Evolutionary conservation across 768 basidiomycete species (phyloP).

Genomic region (Psilocybe cubensis): DNA sequence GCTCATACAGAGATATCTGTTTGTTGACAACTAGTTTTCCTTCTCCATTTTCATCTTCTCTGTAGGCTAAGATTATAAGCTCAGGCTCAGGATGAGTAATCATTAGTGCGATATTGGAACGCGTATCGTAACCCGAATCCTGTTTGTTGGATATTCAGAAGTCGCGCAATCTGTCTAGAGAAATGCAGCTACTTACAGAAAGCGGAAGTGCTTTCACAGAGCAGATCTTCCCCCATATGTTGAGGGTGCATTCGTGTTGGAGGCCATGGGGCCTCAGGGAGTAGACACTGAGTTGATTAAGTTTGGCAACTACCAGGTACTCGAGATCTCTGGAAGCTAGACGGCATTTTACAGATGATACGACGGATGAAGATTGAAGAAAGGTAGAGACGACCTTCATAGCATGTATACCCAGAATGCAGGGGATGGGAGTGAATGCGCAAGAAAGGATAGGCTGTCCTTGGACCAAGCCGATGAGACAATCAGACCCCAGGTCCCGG

Average conservation of each 20-base stretch:
- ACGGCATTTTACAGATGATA: slow-evolving; percentile 68
- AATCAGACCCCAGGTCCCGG: background rate
- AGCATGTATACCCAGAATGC: slow-evolving; percentile 4
- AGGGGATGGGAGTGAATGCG: background rate
- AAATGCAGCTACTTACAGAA: slow-evolving; percentile 41
- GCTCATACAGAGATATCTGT: slow-evolving; percentile 58
- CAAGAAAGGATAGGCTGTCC: slow-evolving; percentile 1
- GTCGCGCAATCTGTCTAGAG: slow-evolving; percentile 10
- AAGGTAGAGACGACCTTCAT: slow-evolving; percentile 77
- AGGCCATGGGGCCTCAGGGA: slow-evolving; percentile 66
- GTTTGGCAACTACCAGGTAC: slow-evolving; percentile 71
- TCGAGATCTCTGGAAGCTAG: slow-evolving; percentile 59
- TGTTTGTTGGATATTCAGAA: slow-evolving; percentile 5
- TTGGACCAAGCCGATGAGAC: slow-evolving; percentile 1
- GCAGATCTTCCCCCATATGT: slow-evolving; percentile 73
- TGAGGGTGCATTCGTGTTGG: slow-evolving; percentile 56
- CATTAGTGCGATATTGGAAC: slow-evolving; percentile 63
- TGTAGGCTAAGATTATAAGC: slow-evolving; percentile 64
- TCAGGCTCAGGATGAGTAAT: slow-evolving; percentile 80
- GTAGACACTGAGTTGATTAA: slow-evolving; percentile 69
- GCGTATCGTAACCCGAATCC: slow-evolving; percentile 33
- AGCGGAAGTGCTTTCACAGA: slow-evolving; percentile 58
- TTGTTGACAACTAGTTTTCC: slow-evolving; percentile 45
- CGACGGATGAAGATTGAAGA: slow-evolving; percentile 74
- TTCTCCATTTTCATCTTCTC: slow-evolving; percentile 33